Base-by-base conservation (phyloP, 768 basidiomycete genomes). In the Boletales sp. region DNA sequence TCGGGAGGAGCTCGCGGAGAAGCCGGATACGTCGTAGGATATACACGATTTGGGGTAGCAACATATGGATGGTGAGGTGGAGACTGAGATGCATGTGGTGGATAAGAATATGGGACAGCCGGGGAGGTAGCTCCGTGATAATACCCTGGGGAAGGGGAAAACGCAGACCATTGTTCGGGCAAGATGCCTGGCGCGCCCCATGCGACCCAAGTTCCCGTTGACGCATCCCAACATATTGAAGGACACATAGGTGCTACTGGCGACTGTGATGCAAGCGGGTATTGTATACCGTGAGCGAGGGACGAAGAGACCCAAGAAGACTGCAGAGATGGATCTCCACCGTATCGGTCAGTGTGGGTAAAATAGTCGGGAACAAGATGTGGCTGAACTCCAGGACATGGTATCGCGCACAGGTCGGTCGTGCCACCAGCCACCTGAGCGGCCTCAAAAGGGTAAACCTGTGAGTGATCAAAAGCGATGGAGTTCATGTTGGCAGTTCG, bases 1-100 rank as follows among this genome's bases (percentile, higher is more conserved):
- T 75, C 75, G 31, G 68, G 55, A 40, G 58, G 55, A 40, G 51
- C 45, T 35, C 61, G 64, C 48, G 68, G 58, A 47, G 67, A 67
- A 45, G 54, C 50, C 11, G 63, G 50, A 49, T 62, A 69, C 2
- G 59, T 37, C 21, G 56, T 40, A 17, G 60, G 53, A 45, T 59
- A 60, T 29, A 53, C 45, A 21, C 59, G 68, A 30, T 43, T 56
- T 19, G 55, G 36, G n/a, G 48, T 36, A 30, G 58, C 21, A 43
- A 46, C 35, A 15, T 62, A 67, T 42, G 58, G 44, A 43, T 53
- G 59, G 32, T 61, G 51, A 24, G 55, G 48, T 15, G 51, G 37
- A 31, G 66, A 35, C 14, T 66, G 59, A 7, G 66, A 57, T 36
- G 54, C 15, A 39, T 58, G 64, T 31, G 57, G 58, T n/a, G 67